Percentiles rank a stretch among this genome's conserved stretches.
phyloP scores from a whole-genome alignment of 2,329 filamentous ascomycete species.

The Ceratocystis cubensis region DNA sequence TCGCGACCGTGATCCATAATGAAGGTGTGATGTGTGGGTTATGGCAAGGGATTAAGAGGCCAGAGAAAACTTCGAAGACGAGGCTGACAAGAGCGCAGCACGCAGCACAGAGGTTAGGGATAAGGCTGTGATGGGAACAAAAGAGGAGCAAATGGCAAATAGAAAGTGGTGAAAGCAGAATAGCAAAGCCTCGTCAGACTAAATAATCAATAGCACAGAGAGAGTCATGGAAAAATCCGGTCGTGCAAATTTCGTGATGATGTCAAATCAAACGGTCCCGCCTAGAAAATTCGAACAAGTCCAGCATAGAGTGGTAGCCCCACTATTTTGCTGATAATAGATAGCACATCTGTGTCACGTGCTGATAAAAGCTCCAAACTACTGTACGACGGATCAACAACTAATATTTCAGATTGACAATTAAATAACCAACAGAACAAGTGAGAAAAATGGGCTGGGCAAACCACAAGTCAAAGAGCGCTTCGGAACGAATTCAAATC shows the following conservation, averaged over 20 bases:
- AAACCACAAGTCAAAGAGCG: not conserved
- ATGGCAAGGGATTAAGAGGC: not conserved
- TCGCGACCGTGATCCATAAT: conserved; percentile 90
- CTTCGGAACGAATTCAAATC: not conserved
- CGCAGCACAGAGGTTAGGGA: not conserved
- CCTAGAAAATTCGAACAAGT: conserved; percentile 8
- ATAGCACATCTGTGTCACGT: not conserved
- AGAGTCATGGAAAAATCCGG: not conserved
- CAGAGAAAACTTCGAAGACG: not conserved
- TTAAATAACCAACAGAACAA: not conserved
- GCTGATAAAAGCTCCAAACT: not conserved
- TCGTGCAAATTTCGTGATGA: not conserved
- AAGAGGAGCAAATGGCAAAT: not conserved
- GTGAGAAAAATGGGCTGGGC: not conserved
- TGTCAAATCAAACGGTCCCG: conserved; percentile 2
- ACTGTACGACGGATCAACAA: not conserved
- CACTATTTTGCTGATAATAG: not conserved
- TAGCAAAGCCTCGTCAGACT: not conserved
- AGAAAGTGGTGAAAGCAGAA: not conserved
- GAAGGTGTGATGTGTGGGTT: conserved; percentile 8
- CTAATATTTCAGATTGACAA: not conserved
- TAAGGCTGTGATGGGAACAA: not conserved
- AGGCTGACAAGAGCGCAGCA: conserved; percentile 1
- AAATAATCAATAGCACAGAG: not conserved
- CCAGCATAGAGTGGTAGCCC: not conserved